Percentiles rank a stretch among this genome's conserved stretches.
Evolutionary conservation across 2,329 filamentous ascomycete genomes (phyloP).

Genomic region (Penicillium concentricum): DNA sequence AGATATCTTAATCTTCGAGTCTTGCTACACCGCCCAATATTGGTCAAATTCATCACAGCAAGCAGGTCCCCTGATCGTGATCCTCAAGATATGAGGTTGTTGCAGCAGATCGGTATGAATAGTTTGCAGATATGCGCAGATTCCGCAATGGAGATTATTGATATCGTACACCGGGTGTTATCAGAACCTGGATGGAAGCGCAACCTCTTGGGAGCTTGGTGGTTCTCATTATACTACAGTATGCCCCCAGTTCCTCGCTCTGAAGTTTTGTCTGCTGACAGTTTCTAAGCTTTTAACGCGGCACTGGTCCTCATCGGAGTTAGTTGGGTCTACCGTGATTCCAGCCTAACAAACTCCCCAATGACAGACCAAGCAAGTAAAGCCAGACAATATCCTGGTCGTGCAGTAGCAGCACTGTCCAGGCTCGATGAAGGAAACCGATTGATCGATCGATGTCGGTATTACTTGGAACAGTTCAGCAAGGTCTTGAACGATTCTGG

Average conservation of each 20-base stretch:
- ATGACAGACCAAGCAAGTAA: not conserved
- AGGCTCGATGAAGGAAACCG: conserved; percentile 31
- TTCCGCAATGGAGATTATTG: conserved; percentile 33
- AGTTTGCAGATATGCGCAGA: conserved; percentile 35
- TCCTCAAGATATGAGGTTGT: conserved; percentile 20
- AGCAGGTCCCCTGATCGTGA: conserved; percentile 5
- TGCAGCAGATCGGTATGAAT: conserved; percentile 34
- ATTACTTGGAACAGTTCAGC: conserved; percentile 28
- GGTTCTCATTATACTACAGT: conserved; percentile 38
- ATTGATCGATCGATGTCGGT: conserved; percentile 31
- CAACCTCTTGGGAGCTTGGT: conserved; percentile 33
- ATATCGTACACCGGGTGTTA: conserved; percentile 22
- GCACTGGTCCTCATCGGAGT: conserved; percentile 30
- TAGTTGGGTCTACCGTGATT: conserved; percentile 20
- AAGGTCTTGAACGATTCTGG: conserved; percentile 1
- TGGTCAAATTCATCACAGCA: conserved; percentile 40
- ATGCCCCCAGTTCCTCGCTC: not conserved
- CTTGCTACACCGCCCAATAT: conserved; percentile 43
- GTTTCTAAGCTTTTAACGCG: conserved; percentile 30
- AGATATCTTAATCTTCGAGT: conserved; percentile 46
- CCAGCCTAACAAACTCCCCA: not conserved
- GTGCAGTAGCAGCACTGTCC: conserved; percentile 23
- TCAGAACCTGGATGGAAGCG: conserved; percentile 17
- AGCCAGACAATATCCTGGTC: conserved; percentile 13
- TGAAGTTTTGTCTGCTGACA: not conserved